phyloP scores from a whole-genome alignment of 1,284 basidiomycete genomes.

The Rhizopogon parksii region DNA sequence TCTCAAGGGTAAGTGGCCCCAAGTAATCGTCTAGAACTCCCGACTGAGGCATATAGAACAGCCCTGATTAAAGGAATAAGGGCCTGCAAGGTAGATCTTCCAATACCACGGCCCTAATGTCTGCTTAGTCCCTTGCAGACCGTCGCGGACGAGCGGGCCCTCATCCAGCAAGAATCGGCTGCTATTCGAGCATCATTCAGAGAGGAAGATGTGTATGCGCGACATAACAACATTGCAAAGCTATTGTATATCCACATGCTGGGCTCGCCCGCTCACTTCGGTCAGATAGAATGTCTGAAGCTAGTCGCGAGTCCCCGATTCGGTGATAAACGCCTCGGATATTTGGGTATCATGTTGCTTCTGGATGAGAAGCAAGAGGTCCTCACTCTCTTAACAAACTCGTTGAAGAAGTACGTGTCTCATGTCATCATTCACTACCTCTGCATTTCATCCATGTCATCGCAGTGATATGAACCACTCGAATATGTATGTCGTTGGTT shows the following conservation, averaged over 20 bases:
- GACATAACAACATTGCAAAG: slow-evolving; percentile 97
- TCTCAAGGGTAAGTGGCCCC: slow-evolving; percentile 65
- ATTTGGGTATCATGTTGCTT: slow-evolving; percentile 96
- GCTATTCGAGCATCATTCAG: slow-evolving; percentile 97
- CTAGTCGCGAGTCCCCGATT: slow-evolving; percentile 97
- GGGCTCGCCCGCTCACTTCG: slow-evolving; percentile 97
- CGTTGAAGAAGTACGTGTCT: slow-evolving; percentile 85
- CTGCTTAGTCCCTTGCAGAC: slow-evolving; percentile 54
- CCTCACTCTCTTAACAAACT: slow-evolving; percentile 95
- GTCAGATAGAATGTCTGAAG: slow-evolving; percentile 99
- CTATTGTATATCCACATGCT: slow-evolving; percentile 99
- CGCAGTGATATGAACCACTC: slow-evolving; percentile 99
- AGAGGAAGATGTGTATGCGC: slow-evolving; percentile 89
- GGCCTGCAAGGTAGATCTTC: slow-evolving; percentile 71
- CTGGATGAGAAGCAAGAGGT: slow-evolving; percentile 99
- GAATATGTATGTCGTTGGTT: slow-evolving; percentile 98
- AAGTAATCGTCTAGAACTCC: slow-evolving; percentile 8
- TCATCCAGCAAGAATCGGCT: slow-evolving; percentile 98
- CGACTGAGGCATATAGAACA: slow-evolving; percentile 31
- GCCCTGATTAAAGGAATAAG: slow-evolving; percentile 94
- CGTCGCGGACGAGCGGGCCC: slow-evolving; percentile 93
- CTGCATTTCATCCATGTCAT: slow-evolving; percentile 6
- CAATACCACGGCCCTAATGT: slow-evolving; percentile 5
- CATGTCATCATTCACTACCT: slow-evolving; percentile 12
- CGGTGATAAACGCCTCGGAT: slow-evolving; percentile 94